Evolutionary conservation across 495 filamentous ascomycete species (phyloP).

Genomic region (Sabuloglossum arenarium): DNA sequence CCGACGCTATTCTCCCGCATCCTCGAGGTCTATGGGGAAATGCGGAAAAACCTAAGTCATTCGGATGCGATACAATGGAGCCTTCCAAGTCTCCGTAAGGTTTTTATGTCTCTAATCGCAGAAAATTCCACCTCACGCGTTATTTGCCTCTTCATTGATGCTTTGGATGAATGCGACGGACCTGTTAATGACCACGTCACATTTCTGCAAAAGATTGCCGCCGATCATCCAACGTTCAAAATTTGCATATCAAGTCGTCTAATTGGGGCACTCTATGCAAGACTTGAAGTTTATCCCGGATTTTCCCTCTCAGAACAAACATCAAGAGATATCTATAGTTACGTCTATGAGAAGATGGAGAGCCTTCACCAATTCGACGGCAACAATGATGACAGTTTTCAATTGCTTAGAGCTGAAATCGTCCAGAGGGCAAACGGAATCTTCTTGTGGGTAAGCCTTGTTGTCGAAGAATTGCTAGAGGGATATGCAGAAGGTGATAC

Average conservation of each 20-base stretch:
- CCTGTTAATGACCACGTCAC: constrained; percentile 12
- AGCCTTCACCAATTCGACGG: not conserved
- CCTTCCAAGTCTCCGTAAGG: not conserved
- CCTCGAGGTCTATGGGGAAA: not conserved
- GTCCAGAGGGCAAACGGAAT: constrained; percentile 16
- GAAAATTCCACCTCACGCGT: not conserved
- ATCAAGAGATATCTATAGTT: not conserved
- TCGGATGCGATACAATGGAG: not conserved
- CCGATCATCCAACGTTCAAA: constrained; percentile 16
- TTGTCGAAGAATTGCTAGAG: constrained; percentile 5
- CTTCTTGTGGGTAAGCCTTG: constrained; percentile 23
- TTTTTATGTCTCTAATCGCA: not conserved
- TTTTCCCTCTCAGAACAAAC: not conserved
- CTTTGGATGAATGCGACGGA: constrained; percentile 23
- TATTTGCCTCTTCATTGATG: constrained; percentile 27
- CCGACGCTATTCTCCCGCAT: not conserved
- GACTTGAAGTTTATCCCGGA: constrained; percentile 9
- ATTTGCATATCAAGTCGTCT: constrained; percentile 28
- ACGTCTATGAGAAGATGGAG: constrained; percentile 2
- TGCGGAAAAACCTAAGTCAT: not conserved
- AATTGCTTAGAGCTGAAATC: constrained; percentile 8
- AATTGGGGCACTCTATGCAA: constrained; percentile 21
- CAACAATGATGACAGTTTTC: not conserved
- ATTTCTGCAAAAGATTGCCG: constrained; percentile 7
- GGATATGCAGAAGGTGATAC: constrained; percentile 15